These are phyloP conservation scores for Mucor sp. DNA, from an alignment of 371 early-diverging fungal species.

Conservation along the genomic window DNA sequence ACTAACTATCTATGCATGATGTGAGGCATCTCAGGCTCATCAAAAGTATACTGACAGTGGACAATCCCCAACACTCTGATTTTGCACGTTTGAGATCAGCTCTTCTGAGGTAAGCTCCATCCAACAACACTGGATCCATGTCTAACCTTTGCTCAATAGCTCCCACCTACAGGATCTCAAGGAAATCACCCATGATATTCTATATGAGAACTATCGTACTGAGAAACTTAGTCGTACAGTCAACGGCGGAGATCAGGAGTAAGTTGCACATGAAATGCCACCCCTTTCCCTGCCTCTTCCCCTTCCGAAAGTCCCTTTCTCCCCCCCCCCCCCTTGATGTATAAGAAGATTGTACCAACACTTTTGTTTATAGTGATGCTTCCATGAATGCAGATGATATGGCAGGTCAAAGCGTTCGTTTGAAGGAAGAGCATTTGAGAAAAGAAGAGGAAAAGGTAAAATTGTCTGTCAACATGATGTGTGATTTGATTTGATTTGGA, in stretches of 20 bases:
- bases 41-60: slow-evolving; percentile 46
- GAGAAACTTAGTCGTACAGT: slow-evolving; percentile 82
- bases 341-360: neutral
- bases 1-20: neutral
- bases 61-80: slow-evolving; percentile 93
- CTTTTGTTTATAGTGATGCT: slow-evolving; percentile 29
- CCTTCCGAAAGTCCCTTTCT: neutral
- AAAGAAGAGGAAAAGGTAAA: slow-evolving; percentile 67
- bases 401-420: slow-evolving; percentile 49
- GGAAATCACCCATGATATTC: slow-evolving; percentile 80
- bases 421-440: slow-evolving; percentile 65
- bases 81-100: slow-evolving; percentile 94
- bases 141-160: slow-evolving; percentile 34
- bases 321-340: neutral
- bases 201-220: slow-evolving; percentile 92
- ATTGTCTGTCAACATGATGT: neutral
- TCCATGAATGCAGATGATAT: slow-evolving; percentile 55
- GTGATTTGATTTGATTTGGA: neutral
- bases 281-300: neutral
- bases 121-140: neutral
- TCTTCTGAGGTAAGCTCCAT: slow-evolving; percentile 63
- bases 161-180: slow-evolving; percentile 95
- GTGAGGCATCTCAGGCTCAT: neutral
- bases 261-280: neutral
- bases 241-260: slow-evolving; percentile 51